Evolutionary conservation across 768 basidiomycete species (phyloP).

Genomic region (Termitomyces sp.): DNA sequence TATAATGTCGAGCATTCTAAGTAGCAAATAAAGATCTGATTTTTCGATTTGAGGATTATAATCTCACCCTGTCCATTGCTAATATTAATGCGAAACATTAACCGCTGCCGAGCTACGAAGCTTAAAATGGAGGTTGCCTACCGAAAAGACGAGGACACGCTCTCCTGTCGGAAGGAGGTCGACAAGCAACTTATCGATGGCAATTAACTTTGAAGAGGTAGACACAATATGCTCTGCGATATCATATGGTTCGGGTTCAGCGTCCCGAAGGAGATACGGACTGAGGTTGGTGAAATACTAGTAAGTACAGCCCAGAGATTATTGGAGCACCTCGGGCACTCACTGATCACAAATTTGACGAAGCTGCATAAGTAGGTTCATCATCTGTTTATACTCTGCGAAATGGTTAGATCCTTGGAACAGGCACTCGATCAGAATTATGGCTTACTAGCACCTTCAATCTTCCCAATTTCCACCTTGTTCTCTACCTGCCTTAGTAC

Average conservation of each 20-base stretch:
- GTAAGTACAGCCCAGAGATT: background rate
- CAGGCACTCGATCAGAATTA: background rate
- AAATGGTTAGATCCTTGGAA: background rate
- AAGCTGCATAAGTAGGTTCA: constrained; percentile 69
- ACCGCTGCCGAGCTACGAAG: background rate
- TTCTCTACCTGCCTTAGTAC: background rate
- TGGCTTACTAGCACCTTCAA: constrained; percentile 23
- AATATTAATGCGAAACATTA: constrained; percentile 7
- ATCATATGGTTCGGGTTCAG: constrained; percentile 41
- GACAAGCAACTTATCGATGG: constrained; percentile 52
- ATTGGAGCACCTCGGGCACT: constrained; percentile 11
- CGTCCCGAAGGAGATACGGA: constrained; percentile 47
- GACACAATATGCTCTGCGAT: constrained; percentile 53
- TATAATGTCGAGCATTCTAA: constrained; percentile 61
- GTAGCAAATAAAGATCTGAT: background rate
- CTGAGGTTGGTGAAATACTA: constrained; percentile 13
- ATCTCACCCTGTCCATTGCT: constrained; percentile 54
- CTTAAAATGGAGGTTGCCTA: constrained; percentile 18
- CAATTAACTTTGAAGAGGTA: constrained; percentile 49
- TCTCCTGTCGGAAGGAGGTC: constrained; percentile 55
- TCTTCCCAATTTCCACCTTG: constrained; percentile 24
- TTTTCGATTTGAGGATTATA: background rate
- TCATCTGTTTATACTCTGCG: constrained; percentile 47
- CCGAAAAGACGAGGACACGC: constrained; percentile 64
- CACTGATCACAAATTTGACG: constrained; percentile 68